These are phyloP conservation scores for Vaccinium corymbosum DNA, from an alignment of 148 eudicot species.

Conservation along the genomic window DNA sequence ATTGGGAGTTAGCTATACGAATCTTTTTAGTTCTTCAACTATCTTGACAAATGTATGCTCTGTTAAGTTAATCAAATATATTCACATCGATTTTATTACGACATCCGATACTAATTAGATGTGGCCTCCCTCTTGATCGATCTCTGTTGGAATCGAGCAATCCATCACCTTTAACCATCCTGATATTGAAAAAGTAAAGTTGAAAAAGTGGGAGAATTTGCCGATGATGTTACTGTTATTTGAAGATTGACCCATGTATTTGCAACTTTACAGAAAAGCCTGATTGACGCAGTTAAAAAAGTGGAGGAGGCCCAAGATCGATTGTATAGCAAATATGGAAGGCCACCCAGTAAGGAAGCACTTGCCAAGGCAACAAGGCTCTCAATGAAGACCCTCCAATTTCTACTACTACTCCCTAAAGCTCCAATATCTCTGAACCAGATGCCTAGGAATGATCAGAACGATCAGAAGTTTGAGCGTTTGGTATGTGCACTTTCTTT, in stretches of 20 bases:
- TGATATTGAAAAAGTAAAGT: background rate
- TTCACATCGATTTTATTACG: background rate
- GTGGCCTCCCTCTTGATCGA: background rate
- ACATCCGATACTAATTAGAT: background rate
- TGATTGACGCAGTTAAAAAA: slow-evolving; percentile 66
- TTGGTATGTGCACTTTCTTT: slow-evolving; percentile 36
- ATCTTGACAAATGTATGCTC: background rate
- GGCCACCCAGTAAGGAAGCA: slow-evolving; percentile 71
- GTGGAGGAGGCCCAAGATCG: slow-evolving; percentile 70
- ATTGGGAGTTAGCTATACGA: background rate
- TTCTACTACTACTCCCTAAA: slow-evolving; percentile 69
- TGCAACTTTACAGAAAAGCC: slow-evolving; percentile 51
- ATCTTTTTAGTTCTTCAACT: background rate
- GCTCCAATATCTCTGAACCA: slow-evolving; percentile 81
- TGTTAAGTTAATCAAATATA: background rate
- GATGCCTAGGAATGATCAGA: slow-evolving; percentile 48
- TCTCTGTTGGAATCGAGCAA: background rate
- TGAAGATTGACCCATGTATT: slow-evolving; percentile 10
- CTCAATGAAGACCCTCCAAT: slow-evolving; percentile 67
- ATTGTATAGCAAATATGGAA: slow-evolving; percentile 61
- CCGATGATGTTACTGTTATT: background rate
- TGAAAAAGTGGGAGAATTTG: background rate
- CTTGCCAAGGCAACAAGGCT: slow-evolving; percentile 86
- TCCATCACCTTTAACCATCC: background rate
- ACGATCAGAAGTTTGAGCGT: slow-evolving; percentile 53